phyloP scores from a whole-genome alignment of 345 rosid genomes.

The Brassica rapa region DNA sequence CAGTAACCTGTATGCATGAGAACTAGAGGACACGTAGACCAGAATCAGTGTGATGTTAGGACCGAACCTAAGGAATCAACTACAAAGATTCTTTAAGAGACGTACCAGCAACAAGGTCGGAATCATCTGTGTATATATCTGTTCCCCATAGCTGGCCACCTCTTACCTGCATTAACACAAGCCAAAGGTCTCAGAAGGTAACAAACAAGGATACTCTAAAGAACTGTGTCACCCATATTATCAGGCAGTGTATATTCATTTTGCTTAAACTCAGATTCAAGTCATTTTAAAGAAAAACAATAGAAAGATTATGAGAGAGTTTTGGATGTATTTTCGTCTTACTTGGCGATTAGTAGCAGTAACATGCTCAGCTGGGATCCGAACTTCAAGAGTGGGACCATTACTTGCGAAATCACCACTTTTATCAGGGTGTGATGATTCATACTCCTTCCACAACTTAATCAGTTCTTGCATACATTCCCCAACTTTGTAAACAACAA shows the following conservation, averaged over 20 bases:
- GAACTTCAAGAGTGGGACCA: constrained; percentile 95
- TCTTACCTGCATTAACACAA: constrained; percentile 65
- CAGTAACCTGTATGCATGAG: constrained; percentile 99
- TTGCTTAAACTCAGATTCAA: too few relatives aligned
- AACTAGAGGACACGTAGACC: constrained; percentile 55
- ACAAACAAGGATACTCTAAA: background rate
- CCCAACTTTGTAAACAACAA: constrained; percentile 93
- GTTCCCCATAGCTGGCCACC: constrained; percentile 99
- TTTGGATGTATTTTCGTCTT: constrained; percentile 39
- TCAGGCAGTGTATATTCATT: too few relatives aligned
- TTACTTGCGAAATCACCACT: constrained; percentile 60
- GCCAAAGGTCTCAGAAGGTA: constrained; percentile 14
- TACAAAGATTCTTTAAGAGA: constrained; percentile 20
- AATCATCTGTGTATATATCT: constrained; percentile 92
- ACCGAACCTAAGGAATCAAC: constrained; percentile 16
- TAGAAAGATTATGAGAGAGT: background rate
- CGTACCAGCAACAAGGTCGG: constrained; percentile 98
- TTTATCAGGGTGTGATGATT: constrained; percentile 69
- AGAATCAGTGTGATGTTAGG: constrained; percentile 31
- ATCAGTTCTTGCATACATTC: constrained; percentile 99
- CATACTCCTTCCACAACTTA: constrained; percentile 90
- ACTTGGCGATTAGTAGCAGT: constrained; percentile 99
- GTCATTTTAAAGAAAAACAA: constrained; percentile 7
- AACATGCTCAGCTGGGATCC: constrained; percentile 95
- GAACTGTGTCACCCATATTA: too few relatives aligned